Evolutionary conservation across 371 early-diverging fungal species (phyloP).

Genomic region (Zancudomyces culisetae): DNA sequence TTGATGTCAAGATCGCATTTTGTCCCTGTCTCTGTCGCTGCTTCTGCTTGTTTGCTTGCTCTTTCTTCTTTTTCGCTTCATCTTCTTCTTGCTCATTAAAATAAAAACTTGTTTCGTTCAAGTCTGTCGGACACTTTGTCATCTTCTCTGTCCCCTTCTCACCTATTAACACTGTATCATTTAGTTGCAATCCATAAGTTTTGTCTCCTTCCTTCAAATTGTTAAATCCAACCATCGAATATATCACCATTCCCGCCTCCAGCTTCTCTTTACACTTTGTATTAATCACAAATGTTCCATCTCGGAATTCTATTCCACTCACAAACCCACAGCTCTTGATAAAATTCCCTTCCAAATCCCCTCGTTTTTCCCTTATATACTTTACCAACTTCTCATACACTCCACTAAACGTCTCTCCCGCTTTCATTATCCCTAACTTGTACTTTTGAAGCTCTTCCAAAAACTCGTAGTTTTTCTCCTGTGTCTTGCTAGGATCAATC

Average conservation of each 20-base stretch:
- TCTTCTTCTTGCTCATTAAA: constrained; percentile 46
- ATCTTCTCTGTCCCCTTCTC: constrained; percentile 36
- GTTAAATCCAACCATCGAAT: constrained; percentile 68
- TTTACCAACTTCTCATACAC: constrained; percentile 50
- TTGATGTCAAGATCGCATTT: constrained; percentile 65
- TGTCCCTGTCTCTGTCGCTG: too few relatives aligned
- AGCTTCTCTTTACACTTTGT: constrained; percentile 47
- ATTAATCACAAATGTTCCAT: constrained; percentile 50
- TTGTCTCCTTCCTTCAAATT: constrained; percentile 56
- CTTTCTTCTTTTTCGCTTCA: constrained; percentile 11
- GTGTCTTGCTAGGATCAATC: constrained; percentile 73
- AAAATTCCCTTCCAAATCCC: constrained; percentile 68
- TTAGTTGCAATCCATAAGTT: constrained; percentile 56
- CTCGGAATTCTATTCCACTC: constrained; percentile 90
- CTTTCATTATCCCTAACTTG: constrained; percentile 42
- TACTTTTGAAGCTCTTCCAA: constrained; percentile 63
- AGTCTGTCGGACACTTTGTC: constrained; percentile 51
- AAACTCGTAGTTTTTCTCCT: constrained; percentile 82
- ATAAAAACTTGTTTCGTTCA: constrained; percentile 57
- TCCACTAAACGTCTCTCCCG: constrained; percentile 57
- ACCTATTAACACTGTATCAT: constrained; percentile 65
- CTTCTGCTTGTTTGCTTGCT: constrained; percentile 13
- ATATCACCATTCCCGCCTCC: constrained; percentile 67
- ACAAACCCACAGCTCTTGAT: constrained; percentile 77
- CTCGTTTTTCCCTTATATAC: constrained; percentile 51